Evolutionary conservation across 1,284 basidiomycete species (phyloP).

Genomic region (Prillingera fragicola): DNA sequence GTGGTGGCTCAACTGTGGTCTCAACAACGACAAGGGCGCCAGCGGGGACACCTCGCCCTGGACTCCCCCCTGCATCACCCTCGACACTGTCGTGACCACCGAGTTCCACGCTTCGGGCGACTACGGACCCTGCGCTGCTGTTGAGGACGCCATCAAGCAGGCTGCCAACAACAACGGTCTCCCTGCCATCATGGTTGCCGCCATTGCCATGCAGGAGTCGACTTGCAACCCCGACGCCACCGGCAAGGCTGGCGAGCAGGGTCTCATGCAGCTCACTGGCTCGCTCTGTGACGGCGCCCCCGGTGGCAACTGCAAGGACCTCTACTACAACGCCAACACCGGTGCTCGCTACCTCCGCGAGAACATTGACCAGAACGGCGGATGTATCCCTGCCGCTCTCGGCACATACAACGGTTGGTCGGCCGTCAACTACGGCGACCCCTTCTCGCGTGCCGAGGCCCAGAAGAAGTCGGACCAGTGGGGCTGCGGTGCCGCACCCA

Average conservation of each 20-base stretch:
- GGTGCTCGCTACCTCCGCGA: conserved; percentile 28
- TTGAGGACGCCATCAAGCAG: background rate
- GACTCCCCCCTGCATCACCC: conserved; percentile 48
- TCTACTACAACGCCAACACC: conserved; percentile 56
- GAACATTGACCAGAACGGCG: conserved; percentile 48
- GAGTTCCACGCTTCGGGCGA: too few species aligned
- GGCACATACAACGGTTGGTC: conserved; percentile 78
- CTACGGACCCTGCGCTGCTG: background rate
- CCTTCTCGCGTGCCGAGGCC: too few species aligned
- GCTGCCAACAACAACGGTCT: conserved; percentile 20
- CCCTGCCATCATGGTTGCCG: conserved; percentile 68
- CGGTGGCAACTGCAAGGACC: conserved; percentile 46
- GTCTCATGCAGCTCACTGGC: conserved; percentile 72
- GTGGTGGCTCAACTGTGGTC: conserved; percentile 73
- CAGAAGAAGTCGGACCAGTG: conserved; percentile 27
- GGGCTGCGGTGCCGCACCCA: conserved; percentile 65
- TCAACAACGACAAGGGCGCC: too few species aligned
- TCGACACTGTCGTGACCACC: too few species aligned
- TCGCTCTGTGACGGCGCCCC: conserved; percentile 71
- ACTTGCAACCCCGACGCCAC: conserved; percentile 63
- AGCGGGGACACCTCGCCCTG: conserved; percentile 41
- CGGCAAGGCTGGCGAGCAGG: conserved; percentile 75
- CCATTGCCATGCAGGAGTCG: conserved; percentile 78
- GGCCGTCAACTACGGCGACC: conserved; percentile 57
- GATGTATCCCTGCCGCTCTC: conserved; percentile 58